Evolutionary conservation across 2,329 filamentous ascomycete species (phyloP).

Genomic region (Cladophialophora exuberans): DNA sequence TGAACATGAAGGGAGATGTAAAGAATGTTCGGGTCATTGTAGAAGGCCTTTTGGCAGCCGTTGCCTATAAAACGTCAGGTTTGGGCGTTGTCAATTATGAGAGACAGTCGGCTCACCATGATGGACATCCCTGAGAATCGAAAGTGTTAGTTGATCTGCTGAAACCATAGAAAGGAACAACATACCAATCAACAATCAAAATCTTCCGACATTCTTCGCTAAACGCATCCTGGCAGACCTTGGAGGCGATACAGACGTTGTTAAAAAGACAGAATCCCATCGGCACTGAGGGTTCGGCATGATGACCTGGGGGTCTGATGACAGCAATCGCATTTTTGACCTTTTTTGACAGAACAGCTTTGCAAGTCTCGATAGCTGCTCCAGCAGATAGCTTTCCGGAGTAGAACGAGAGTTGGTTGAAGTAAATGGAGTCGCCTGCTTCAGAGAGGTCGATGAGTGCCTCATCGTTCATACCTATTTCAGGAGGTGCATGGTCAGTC

Average conservation of each 20-base stretch:
- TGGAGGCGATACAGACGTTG: slow-evolving; percentile 92
- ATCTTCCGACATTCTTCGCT: slow-evolving; percentile 83
- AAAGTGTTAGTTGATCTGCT: background rate
- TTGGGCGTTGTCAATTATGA: background rate
- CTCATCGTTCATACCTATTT: slow-evolving; percentile 53
- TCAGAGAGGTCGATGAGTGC: slow-evolving; percentile 65
- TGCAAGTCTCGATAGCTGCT: slow-evolving; percentile 93
- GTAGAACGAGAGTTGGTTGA: slow-evolving; percentile 78
- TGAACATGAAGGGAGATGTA: slow-evolving; percentile 96
- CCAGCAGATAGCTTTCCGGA: slow-evolving; percentile 85
- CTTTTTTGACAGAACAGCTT: slow-evolving; percentile 78
- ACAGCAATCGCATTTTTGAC: slow-evolving; percentile 96
- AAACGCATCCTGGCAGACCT: slow-evolving; percentile 78
- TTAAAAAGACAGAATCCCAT: slow-evolving; percentile 99
- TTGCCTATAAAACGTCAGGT: slow-evolving; percentile 67
- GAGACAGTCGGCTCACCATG: slow-evolving; percentile 50
- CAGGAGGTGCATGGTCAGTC: background rate
- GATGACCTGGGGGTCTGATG: slow-evolving; percentile 91
- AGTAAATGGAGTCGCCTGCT: slow-evolving; percentile 76
- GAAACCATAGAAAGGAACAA: slow-evolving; percentile 35
- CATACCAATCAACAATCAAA: slow-evolving; percentile 90
- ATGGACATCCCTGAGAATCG: slow-evolving; percentile 63
- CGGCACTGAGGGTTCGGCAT: slow-evolving; percentile 81
- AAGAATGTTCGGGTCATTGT: slow-evolving; percentile 88
- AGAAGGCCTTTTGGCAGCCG: slow-evolving; percentile 94